Conservation (phyloP, 2,329 filamentous ascomycete genomes). For the Penicillium sp. region DNA sequence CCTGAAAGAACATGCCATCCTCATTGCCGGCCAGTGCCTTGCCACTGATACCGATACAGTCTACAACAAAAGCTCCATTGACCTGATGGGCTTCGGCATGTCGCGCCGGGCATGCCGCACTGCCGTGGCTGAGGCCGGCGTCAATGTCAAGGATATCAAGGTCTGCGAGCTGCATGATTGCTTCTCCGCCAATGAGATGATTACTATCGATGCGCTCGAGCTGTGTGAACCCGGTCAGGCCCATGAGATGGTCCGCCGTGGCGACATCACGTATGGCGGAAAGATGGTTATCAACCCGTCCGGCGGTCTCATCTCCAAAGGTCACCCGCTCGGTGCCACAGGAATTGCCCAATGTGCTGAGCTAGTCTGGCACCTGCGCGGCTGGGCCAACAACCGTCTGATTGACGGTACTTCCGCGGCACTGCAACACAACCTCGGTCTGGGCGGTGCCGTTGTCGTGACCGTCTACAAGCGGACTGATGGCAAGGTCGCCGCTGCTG, state of each 20-base stretch:
- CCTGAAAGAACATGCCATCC: slow-evolving; percentile 75
- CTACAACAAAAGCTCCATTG: slow-evolving; percentile 77
- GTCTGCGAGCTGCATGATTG: slow-evolving; percentile 96
- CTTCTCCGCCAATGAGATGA: slow-evolving; percentile 93
- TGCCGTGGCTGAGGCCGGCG: slow-evolving; percentile 69
- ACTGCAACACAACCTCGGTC: slow-evolving; percentile 88
- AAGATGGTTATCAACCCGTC: slow-evolving; percentile 85
- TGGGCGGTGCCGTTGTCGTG: slow-evolving; percentile 86
- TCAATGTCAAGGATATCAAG: slow-evolving; percentile 64
- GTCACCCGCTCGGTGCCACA: slow-evolving; percentile 88
- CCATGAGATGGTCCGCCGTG: slow-evolving; percentile 81
- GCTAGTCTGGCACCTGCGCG: slow-evolving; percentile 89
- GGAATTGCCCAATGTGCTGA: slow-evolving; percentile 96
- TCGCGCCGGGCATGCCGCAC: slow-evolving; percentile 64
- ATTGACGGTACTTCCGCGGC: slow-evolving; percentile 67
- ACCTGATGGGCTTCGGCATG: slow-evolving; percentile 89
- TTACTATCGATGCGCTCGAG: slow-evolving; percentile 81
- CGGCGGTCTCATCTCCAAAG: slow-evolving; percentile 92
- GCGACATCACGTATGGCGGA: slow-evolving; percentile 89
- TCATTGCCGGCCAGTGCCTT: slow-evolving; percentile 83
- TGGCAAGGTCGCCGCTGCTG: slow-evolving; percentile 58
- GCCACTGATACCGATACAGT: slow-evolving; percentile 79
- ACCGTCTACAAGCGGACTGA: slow-evolving; percentile 86
- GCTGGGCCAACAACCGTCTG: slow-evolving; percentile 89
- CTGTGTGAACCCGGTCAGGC: slow-evolving; percentile 77